These are phyloP conservation scores for Bertia moriformis DNA, from an alignment of 2,329 filamentous ascomycete genomes.

Conservation along the genomic window DNA sequence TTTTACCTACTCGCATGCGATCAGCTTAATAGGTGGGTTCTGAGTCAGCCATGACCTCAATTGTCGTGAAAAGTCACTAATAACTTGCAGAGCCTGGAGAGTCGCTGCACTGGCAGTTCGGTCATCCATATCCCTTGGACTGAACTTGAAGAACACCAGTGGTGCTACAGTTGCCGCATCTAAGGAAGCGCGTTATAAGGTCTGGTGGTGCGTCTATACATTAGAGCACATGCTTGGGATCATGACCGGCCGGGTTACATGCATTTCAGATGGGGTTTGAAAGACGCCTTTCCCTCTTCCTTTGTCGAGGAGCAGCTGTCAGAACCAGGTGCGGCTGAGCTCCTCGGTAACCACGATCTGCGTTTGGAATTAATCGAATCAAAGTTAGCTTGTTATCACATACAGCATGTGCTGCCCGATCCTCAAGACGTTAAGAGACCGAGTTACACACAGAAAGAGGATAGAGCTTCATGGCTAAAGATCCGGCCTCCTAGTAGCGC, in stretches of 20 bases:
- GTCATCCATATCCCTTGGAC: constrained; percentile 22
- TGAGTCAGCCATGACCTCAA: background rate
- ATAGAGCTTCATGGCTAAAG: constrained; percentile 10
- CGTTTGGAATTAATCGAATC: background rate
- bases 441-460: background rate
- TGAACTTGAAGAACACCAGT: constrained; percentile 26
- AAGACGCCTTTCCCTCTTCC: constrained; percentile 22
- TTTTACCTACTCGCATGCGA: constrained; percentile 23
- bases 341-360: constrained; percentile 1
- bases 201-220: constrained; percentile 27
- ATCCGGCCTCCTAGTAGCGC: constrained; percentile 10
- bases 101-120: constrained; percentile 23
- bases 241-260: constrained; percentile 27
- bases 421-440: background rate
- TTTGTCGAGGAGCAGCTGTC: constrained; percentile 21
- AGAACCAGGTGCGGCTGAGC: constrained; percentile 16
- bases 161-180: constrained; percentile 17
- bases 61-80: constrained; percentile 1
- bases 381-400: background rate
- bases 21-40: constrained; percentile 26
- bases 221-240: constrained; percentile 25
- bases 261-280: constrained; percentile 23
- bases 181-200: constrained; percentile 25
- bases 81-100: constrained; percentile 20
- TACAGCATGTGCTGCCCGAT: background rate